Conservation (phyloP, 129 eudicot species). For the Lonicera japonica region DNA sequence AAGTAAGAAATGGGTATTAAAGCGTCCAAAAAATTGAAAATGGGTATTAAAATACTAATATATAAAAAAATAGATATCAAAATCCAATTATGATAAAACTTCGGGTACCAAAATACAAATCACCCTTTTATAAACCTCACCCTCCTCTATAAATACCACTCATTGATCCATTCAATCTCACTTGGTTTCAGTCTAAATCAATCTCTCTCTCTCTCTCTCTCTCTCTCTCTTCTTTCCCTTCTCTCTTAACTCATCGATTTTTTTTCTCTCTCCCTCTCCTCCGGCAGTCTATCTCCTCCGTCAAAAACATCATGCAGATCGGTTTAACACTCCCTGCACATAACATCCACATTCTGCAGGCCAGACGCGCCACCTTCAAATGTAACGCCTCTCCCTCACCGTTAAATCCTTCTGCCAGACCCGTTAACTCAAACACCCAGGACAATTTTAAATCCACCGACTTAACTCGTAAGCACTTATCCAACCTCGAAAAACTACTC, state of each 20-base stretch:
- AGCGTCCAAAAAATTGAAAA: too few relatives aligned
- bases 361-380: slow-evolving; percentile 34
- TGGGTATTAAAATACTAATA: too few relatives aligned
- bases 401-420: slow-evolving; percentile 35
- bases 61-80: too few relatives aligned
- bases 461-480: slow-evolving; percentile 34
- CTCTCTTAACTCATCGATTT: slow-evolving; percentile 2
- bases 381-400: slow-evolving; percentile 43
- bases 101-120: too few relatives aligned
- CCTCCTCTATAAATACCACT: slow-evolving; percentile 31
- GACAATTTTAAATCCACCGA: slow-evolving; percentile 18
- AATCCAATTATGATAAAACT: too few relatives aligned
- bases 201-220: neutral
- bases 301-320: slow-evolving; percentile 55
- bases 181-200: slow-evolving; percentile 11
- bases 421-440: slow-evolving; percentile 11
- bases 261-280: slow-evolving; percentile 11
- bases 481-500: slow-evolving; percentile 60
- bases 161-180: slow-evolving; percentile 6
- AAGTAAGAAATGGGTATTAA: too few relatives aligned
- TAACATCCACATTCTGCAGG: slow-evolving; percentile 31
- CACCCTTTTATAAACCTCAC: neutral
- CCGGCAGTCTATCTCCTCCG: too few relatives aligned
- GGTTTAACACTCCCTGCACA: slow-evolving; percentile 56
- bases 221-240: slow-evolving; percentile 10